phyloP scores from a whole-genome alignment of 495 filamentous ascomycete genomes.

The Darksidea phi region DNA sequence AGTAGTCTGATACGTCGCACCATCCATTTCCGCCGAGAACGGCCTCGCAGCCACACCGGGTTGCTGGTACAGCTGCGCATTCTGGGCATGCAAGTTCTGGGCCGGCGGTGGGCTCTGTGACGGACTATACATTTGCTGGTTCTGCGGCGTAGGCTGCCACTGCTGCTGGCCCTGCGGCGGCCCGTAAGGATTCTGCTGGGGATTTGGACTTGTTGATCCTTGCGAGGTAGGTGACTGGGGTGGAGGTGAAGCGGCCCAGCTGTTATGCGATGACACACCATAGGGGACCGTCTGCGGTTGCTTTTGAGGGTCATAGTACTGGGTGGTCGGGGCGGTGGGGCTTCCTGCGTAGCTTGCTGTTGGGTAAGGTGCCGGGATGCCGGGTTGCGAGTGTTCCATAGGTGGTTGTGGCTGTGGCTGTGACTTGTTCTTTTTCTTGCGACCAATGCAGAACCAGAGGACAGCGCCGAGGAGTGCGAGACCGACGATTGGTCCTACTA shows the following conservation, averaged over 20 bases:
- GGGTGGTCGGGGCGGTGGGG: neutral
- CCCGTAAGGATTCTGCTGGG: slow-evolving; percentile 9
- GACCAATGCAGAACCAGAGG: slow-evolving; percentile 9
- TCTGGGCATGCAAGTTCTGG: neutral
- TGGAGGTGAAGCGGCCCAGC: neutral
- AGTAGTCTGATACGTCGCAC: neutral
- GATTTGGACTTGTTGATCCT: neutral
- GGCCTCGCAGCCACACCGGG: too few species aligned
- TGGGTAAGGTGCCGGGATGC: neutral
- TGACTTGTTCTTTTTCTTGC: slow-evolving; percentile 6
- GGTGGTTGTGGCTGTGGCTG: neutral
- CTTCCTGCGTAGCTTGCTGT: neutral
- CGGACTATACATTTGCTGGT: slow-evolving; percentile 9
- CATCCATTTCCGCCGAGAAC: slow-evolving; percentile 10
- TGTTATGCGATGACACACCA: slow-evolving; percentile 3
- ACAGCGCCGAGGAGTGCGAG: slow-evolving; percentile 7
- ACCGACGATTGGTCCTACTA: slow-evolving; percentile 17
- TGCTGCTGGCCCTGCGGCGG: slow-evolving; percentile 6
- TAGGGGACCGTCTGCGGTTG: slow-evolving; percentile 9
- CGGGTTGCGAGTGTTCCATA: neutral
- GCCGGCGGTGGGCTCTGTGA: neutral
- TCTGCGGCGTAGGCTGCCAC: slow-evolving; percentile 16
- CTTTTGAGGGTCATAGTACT: slow-evolving; percentile 1
- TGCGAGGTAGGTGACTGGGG: neutral
- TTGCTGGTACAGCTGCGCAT: neutral